A percentile compares a stretch with the other conserved stretches of the same genome.
These are phyloP conservation scores for Physcomitrium patens DNA, from an alignment of 225 moss, liverwort and hornwort species.

Conservation along the genomic window DNA sequence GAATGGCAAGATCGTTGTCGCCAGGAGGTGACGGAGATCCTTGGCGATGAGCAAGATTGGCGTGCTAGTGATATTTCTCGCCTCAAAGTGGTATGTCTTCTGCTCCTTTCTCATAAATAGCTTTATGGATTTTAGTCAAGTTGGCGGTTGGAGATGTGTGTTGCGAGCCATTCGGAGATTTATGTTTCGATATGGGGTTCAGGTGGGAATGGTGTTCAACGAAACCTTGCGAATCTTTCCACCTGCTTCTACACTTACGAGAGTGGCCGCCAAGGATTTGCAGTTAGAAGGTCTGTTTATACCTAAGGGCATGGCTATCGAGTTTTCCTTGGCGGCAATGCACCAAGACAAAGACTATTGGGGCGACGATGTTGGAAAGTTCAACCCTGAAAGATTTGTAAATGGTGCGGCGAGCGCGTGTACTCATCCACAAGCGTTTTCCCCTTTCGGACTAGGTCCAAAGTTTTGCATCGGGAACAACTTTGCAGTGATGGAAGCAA, in stretches of 20 bases:
- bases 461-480: conserved; percentile 52
- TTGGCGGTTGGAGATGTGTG: too few species aligned
- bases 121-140: too few species aligned
- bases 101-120: too few species aligned
- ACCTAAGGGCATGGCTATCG: conserved; percentile 46
- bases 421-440: conserved; percentile 40
- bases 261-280: conserved; percentile 33
- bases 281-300: conserved; percentile 42
- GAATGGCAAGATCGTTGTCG: conserved; percentile 57
- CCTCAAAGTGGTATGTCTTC: too few species aligned
- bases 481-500: conserved; percentile 57
- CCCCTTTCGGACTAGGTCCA: conserved; percentile 57
- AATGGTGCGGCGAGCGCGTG: conserved; percentile 26
- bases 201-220: conserved; percentile 60
- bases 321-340: conserved; percentile 35
- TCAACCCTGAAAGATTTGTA: conserved; percentile 55
- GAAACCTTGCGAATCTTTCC: conserved; percentile 54
- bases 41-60: too few species aligned
- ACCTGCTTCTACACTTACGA: conserved; percentile 26
- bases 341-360: conserved; percentile 49
- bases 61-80: too few species aligned
- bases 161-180: too few species aligned
- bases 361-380: conserved; percentile 47
- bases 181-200: background rate
- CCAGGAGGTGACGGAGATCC: conserved; percentile 38